These are phyloP conservation scores for Logfia minima DNA, from an alignment of 129 eudicot genomes.

Conservation along the genomic window DNA sequence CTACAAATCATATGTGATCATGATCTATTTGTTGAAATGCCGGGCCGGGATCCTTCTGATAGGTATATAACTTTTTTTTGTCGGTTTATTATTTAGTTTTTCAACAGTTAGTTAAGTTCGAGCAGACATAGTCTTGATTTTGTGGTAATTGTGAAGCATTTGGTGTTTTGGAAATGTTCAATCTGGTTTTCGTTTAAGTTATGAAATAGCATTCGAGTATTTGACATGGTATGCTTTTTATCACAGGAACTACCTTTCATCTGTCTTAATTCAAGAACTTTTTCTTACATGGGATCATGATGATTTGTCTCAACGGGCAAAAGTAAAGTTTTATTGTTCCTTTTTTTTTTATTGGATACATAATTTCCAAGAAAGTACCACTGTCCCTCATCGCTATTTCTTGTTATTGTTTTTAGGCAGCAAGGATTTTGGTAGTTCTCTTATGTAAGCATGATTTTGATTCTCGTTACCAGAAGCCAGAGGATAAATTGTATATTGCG, in stretches of 20 bases:
- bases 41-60: constrained; percentile 99
- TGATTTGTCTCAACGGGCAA: constrained; percentile 83
- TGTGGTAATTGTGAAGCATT: constrained; percentile 2
- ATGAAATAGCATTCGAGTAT: constrained; percentile 6
- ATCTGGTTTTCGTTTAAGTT: background rate
- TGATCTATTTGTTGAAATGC: constrained; percentile 98
- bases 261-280: constrained; percentile 90
- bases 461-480: constrained; percentile 94
- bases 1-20: constrained; percentile 95
- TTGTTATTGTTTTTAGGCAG: constrained; percentile 59
- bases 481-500: constrained; percentile 93
- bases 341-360: background rate
- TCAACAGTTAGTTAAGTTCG: constrained; percentile 5
- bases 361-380: background rate
- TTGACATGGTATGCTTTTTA: constrained; percentile 18
- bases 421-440: constrained; percentile 90
- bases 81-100: constrained; percentile 1
- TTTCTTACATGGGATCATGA: constrained; percentile 98
- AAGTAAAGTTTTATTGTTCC: constrained; percentile 49
- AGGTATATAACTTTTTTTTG: constrained; percentile 44
- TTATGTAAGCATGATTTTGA: constrained; percentile 97
- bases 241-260: constrained; percentile 94
- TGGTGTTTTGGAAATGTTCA: background rate
- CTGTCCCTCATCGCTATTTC: constrained; percentile 15
- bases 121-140: constrained; percentile 15